Evolutionary conservation across 352 stramenopile genomes (phyloP), one percentile per base, ranked within the genome.

Genomic region (Detonula confervacea): DNA sequence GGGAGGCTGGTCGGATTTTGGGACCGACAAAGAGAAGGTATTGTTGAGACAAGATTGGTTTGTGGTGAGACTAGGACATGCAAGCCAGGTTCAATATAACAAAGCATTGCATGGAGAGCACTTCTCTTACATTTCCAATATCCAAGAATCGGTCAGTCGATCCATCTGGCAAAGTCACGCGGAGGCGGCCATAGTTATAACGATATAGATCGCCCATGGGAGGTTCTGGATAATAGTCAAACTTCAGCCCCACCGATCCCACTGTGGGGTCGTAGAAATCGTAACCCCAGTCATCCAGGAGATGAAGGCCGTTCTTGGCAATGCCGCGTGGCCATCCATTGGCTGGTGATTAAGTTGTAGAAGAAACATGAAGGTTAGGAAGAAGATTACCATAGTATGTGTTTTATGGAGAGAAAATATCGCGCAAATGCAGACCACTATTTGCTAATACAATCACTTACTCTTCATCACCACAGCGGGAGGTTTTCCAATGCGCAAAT

Each of bases 401-500:
- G n/a, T 68, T 68, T 14, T 18, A 42, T 42, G 5, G 35, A 42
- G 35, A 42, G 35, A 42, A 42, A 42, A 42, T 42, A 42, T 42
- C 5, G 12, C 35, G n/a, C n/a, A n/a, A 42, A 42, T 42, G 35
- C 12, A 42, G 9, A 51, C n/a, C 42, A 54, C 12, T 9, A 54
- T 54, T 14, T 20, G 27, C 4, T 29, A 27, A 54, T 11, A 54
- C 30, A 16, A 7, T 35, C 14, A 54, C 42, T 51, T 16, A 51
- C 59, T 74, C 18, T 73, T 76, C 30, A 84, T 61, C 8, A 84
- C 54, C 3, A 81, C 42, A n/a, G 67, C 66, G 25, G 72, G 67
- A 42, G 71, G 72, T 27, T 83, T 83, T 0, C 81, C 81, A n/a
- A 88, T 24, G 3, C 77, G 49, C 27, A 88, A 59, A 65, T 86